Evolutionary conservation across 768 basidiomycete genomes (phyloP).

Genomic region (Mrakia blollopis): DNA sequence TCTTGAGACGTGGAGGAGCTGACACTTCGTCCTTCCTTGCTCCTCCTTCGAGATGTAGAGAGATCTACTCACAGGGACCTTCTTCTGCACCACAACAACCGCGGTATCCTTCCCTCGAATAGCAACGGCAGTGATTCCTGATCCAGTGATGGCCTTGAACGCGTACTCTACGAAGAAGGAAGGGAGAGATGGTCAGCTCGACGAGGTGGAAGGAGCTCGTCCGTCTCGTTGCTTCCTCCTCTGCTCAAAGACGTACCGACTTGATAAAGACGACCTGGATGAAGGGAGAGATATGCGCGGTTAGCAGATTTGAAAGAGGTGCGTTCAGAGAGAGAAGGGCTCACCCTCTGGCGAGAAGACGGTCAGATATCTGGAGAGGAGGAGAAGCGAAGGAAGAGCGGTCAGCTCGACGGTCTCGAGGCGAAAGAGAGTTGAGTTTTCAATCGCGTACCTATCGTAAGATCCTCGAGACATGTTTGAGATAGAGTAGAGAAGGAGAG

Average conservation of each 20-base stretch:
- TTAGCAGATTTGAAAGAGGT: slow-evolving; percentile 10
- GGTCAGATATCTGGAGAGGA: slow-evolving; percentile 67
- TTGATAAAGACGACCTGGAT: slow-evolving; percentile 73
- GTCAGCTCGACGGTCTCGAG: not conserved
- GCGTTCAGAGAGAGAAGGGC: slow-evolving; percentile 2
- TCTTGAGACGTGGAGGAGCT: not conserved
- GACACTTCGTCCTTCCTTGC: slow-evolving; percentile 7
- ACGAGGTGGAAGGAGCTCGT: not conserved
- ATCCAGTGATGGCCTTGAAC: slow-evolving; percentile 97
- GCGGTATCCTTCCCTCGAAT: slow-evolving; percentile 91
- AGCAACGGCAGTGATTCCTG: slow-evolving; percentile 87
- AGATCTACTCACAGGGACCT: slow-evolving; percentile 73
- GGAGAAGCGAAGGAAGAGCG: not conserved
- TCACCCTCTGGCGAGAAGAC: slow-evolving; percentile 92
- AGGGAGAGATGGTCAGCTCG: slow-evolving; percentile 9
- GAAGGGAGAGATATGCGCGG: too few relatives aligned
- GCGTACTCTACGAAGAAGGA: slow-evolving; percentile 70
- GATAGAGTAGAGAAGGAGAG: not conserved
- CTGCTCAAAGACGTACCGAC: slow-evolving; percentile 58
- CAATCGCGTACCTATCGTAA: slow-evolving; percentile 77
- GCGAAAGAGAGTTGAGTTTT: not conserved
- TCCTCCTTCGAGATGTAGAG: not conserved
- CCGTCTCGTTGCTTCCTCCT: not conserved
- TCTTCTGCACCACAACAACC: slow-evolving; percentile 96
- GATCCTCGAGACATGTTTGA: slow-evolving; percentile 84